Evolutionary conservation across 2,329 filamentous ascomycete species (phyloP), one percentile per base, ranked within the genome.

Genomic region (Calcarisporium arbuscula): DNA sequence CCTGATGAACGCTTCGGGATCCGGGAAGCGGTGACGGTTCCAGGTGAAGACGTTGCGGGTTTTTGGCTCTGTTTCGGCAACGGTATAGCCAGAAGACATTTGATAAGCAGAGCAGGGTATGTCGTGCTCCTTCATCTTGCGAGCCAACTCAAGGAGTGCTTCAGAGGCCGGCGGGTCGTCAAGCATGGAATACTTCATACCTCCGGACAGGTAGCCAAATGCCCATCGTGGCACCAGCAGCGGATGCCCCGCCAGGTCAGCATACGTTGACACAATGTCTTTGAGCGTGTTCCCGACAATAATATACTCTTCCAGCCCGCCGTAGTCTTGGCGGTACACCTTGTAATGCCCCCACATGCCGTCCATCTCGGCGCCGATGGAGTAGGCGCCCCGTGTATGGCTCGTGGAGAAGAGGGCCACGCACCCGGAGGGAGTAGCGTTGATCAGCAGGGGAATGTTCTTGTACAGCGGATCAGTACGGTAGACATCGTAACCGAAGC

Each of bases 331-430:
- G 7, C 81, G 71, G 47, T 83, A 84, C 15, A 83, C 78, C 53
- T 85, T 85, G 69, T 77, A 85, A 38, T 72, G 73, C 1, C 82
- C 82, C 80, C 81, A 86, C 59, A 85, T 72, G 19, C 82, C 81
- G 49, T 87, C 82, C 57, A 86, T 80, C 54, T 86, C 82, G 2
- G 76, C 75, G 3, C 82, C 82, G 7, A 86, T 65, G 8, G 72
- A 74, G 62, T 79, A 85, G 12, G 68, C 70, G 0, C 78, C 80
- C 33, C 81, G 62, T 1, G 70, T 65, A 48, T 85, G 77, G 3
- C 72, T 74, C 0, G 79, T 80, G 0, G 81, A 85, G 53, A 86
- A 83, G 14, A 80, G 69, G 1, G 70, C 82, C 0, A 85, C 69
- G 32, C 75, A 81, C 1, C 80, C 81, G 4, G 70, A 50, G 0